These are phyloP conservation scores for Leptodontidium sp. DNA, from an alignment of 2,329 filamentous ascomycete genomes.

Conservation along the genomic window DNA sequence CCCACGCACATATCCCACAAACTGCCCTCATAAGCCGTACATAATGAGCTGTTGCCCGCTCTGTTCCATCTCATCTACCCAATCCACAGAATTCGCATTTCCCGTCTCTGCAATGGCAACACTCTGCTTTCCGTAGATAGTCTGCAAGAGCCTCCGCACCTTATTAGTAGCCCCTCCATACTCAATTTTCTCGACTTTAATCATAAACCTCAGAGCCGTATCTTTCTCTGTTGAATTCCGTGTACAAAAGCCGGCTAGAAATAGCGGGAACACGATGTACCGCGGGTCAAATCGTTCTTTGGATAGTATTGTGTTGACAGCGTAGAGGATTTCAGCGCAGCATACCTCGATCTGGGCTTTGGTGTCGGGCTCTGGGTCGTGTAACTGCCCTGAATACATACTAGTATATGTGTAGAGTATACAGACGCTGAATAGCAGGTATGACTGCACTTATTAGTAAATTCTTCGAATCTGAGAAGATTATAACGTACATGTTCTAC, in stretches of 20 bases:
- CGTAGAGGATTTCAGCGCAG: conserved; percentile 53
- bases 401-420: conserved; percentile 61
- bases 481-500: conserved; percentile 54
- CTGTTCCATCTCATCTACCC: conserved; percentile 56
- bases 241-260: conserved; percentile 59
- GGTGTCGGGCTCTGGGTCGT: conserved; percentile 50
- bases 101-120: conserved; percentile 49
- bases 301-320: conserved; percentile 52
- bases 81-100: conserved; percentile 56
- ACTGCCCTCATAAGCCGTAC: too few species aligned
- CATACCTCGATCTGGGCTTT: conserved; percentile 54
- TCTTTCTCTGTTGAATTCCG: conserved; percentile 52
- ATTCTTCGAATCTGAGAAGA: neutral
- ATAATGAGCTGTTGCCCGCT: conserved; percentile 57
- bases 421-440: conserved; percentile 57
- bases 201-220: too few species aligned
- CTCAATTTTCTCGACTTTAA: too few species aligned
- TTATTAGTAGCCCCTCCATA: too few species aligned
- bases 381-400: conserved; percentile 58
- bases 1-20: too few species aligned
- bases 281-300: conserved; percentile 52
- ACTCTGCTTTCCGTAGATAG: conserved; percentile 58
- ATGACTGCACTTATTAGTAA: conserved; percentile 44
- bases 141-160: too few species aligned
- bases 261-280: conserved; percentile 60